Base-by-base conservation (phyloP, 1,139 yeast species). In the Suhomyces taliae region DNA sequence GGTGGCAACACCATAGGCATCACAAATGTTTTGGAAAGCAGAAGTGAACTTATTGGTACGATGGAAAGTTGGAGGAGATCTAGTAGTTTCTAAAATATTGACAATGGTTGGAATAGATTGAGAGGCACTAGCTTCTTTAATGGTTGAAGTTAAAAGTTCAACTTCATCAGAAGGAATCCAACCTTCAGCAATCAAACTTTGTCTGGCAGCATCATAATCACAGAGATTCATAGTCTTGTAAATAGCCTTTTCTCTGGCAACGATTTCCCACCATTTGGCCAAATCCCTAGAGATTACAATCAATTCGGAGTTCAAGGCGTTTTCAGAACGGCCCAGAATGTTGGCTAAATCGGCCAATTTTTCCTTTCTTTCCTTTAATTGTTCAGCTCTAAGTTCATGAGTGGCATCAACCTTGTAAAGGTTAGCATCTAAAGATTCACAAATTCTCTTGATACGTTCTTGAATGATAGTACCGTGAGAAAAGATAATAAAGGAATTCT, bases 31-130 rank as follows among this genome's bases (percentile, higher is more conserved):
- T 67, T 87, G 95, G 71, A 84, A 87, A 1, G 90, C 91, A 32
- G 72, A 78, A 1, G 93, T 86, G 61, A 87, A 85, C 62, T 86
- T 85, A 66, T 86, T 87, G 34, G 87, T 83, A 56, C 85, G 81
- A 62, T 85, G 90, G 64, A 74, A 86, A 0, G 95, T 87, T 47
- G 95, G 95, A 9, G 95, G 95, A 10, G 84, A 76, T 61, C 77
- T 83, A 31, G 83, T 76, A 3, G 93, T 86, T 43, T 78, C 76
- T 48, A 87, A 76, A 31, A 82, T 77, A 55, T 83, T 83, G 45
- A 86, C 70, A 39, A 86, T 83, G n/a, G 95, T 82, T 31, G 91
- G 89, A 35, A 86, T 74, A 44, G 37, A 65, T 59, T 62, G 68
- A 3, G 68, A 61, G 27, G 43, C 44, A 5, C 50, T 47, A 34